Base-by-base conservation (phyloP, 2,329 filamentous ascomycete genomes). In the Rachicladosporium sp. region DNA sequence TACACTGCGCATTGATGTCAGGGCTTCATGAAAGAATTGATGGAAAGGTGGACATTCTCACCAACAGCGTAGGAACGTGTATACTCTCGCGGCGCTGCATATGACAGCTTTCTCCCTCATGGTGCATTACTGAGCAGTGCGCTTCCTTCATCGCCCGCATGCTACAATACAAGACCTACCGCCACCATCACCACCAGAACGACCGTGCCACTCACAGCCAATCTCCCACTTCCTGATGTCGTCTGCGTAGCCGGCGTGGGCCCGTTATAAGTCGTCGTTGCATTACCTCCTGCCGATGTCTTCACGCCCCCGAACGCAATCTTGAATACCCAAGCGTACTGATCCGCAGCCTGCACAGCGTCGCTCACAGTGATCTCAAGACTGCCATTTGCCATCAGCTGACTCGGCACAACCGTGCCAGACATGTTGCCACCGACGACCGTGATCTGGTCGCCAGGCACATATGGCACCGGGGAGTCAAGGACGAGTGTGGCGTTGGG, bases 21-120 rank as follows among this genome's bases (percentile, higher is more conserved):
- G n/a, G n/a, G n/a, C n/a, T n/a, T n/a, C n/a, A 79, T 2, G 59
- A 50, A 1, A 64, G 78, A 2, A 62, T 69, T 0, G 38, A 55
- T 0, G 61, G 66, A 1, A 64, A 65, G 0, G 71, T 79, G 36
- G 57, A 61, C 42, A 61, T 69, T 31, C 59, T 68, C 2, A 78
- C 74, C 44, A 48, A 48, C 5, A 67, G 60, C 43, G 43, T 61
- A 57, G n/a, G 60, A 36, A 30, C 48, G 48, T 1, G 57, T 59
- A 1, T 48, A 41, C 37, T 50, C 40, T 2, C 44, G 42, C 3
- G 47, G 50, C 6, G 54, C 58, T 6, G 55, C 56, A 3, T 55
- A 50, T 5, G 52, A 52, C 29, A 51, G 59, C 2, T 50, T 50
- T 4, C 56, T 51, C 1, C 59, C 59, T 6, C 49, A 47, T 6